phyloP scores from a whole-genome alignment of 2,329 filamentous ascomycete species.

The Fusarium virguliforme region DNA sequence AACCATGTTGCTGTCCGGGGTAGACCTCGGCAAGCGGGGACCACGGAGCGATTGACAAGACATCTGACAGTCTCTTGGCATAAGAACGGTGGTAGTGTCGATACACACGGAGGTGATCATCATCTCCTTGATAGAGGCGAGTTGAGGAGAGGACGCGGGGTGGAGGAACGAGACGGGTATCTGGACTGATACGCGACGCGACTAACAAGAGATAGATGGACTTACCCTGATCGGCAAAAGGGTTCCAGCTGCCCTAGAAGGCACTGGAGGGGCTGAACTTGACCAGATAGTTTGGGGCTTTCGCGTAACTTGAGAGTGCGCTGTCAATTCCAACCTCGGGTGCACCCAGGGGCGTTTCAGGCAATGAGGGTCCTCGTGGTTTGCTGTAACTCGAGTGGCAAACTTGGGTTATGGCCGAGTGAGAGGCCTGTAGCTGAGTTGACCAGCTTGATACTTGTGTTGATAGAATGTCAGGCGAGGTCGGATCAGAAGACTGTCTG shows the following conservation, averaged over 20 bases:
- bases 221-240: slow-evolving; percentile 41
- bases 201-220: slow-evolving; percentile 25
- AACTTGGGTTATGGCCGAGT: slow-evolving; percentile 10
- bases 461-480: slow-evolving; percentile 37
- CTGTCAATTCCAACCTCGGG: slow-evolving; percentile 23
- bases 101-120: neutral
- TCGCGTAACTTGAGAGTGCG: slow-evolving; percentile 28
- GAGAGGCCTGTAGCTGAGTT: slow-evolving; percentile 18
- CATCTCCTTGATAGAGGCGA: neutral
- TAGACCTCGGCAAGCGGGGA: slow-evolving; percentile 43
- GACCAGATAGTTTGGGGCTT: slow-evolving; percentile 35
- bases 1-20: slow-evolving; percentile 38
- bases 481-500: slow-evolving; percentile 39
- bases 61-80: slow-evolving; percentile 40
- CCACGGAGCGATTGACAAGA: slow-evolving; percentile 40
- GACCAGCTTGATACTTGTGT: slow-evolving; percentile 24
- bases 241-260: slow-evolving; percentile 34
- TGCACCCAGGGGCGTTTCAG: slow-evolving; percentile 22
- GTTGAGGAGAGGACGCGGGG: neutral
- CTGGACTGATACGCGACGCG: slow-evolving; percentile 18
- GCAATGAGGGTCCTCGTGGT: slow-evolving; percentile 29
- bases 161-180: slow-evolving; percentile 16
- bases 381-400: slow-evolving; percentile 25
- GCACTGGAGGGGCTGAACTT: slow-evolving; percentile 40
- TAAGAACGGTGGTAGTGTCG: slow-evolving; percentile 8